Percentiles rank a stretch among this genome's conserved stretches.
phyloP scores from a whole-genome alignment of 352 stramenopile species.

The Phytophthora tubulina region DNA sequence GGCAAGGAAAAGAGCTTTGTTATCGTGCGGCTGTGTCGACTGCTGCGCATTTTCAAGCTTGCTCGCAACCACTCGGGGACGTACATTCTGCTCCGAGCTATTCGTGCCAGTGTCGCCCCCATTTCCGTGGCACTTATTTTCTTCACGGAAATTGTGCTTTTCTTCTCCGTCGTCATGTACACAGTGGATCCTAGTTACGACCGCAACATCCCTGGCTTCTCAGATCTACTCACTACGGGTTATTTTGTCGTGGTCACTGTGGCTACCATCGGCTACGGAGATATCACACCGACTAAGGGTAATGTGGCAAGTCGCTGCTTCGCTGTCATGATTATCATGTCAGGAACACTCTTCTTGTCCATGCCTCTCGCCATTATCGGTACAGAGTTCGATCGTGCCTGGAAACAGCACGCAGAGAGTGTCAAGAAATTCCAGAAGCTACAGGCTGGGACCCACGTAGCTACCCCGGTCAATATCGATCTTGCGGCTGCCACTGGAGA shows the following conservation, averaged over 20 bases:
- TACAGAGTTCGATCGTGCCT: conserved; percentile 84
- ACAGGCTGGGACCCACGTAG: conserved; percentile 30
- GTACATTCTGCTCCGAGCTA: conserved; percentile 80
- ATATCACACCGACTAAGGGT: conserved; percentile 79
- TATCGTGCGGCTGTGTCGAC: conserved; percentile 69
- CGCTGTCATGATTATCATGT: conserved; percentile 88
- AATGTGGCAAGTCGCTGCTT: conserved; percentile 73
- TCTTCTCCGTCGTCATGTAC: conserved; percentile 87
- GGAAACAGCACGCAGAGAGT: conserved; percentile 79
- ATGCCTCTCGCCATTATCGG: conserved; percentile 90
- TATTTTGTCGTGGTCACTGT: conserved; percentile 86
- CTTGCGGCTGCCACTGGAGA: conserved; percentile 39
- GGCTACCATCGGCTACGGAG: conserved; percentile 80
- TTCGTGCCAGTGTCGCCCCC: conserved; percentile 73
- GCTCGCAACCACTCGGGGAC: conserved; percentile 82
- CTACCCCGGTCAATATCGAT: conserved; percentile 36
- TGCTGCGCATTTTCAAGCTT: conserved; percentile 86
- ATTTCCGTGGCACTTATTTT: conserved; percentile 87
- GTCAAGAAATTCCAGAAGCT: conserved; percentile 67
- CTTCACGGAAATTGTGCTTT: conserved; percentile 83
- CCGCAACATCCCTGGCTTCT: conserved; percentile 70
- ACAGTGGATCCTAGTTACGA: conserved; percentile 81
- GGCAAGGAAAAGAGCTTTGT: conserved; percentile 81
- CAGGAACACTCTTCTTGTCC: conserved; percentile 83
- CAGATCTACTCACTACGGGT: conserved; percentile 72